Evolutionary conservation across 768 basidiomycete genomes (phyloP).

Genomic region (Asterophora parasitica): DNA sequence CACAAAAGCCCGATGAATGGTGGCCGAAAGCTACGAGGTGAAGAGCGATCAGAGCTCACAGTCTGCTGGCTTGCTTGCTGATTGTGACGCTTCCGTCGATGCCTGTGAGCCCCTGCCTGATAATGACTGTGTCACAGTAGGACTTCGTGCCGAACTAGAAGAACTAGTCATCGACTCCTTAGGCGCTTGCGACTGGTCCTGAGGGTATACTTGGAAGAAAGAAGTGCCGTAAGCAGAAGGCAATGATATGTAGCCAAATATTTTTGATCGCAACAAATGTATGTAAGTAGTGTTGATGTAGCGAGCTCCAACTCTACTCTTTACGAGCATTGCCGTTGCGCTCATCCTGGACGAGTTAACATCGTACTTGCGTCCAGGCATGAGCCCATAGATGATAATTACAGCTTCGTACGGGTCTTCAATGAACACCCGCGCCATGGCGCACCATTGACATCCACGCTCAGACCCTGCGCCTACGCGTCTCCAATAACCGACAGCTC

Average conservation of each 20-base stretch:
- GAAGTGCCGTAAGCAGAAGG: neutral
- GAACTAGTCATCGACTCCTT: constrained; percentile 11
- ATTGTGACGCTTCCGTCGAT: constrained; percentile 10
- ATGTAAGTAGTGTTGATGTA: no score
- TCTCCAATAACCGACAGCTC: constrained; percentile 50
- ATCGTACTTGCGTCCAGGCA: constrained; percentile 88
- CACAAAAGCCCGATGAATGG: constrained; percentile 18
- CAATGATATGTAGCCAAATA: neutral
- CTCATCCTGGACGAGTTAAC: constrained; percentile 75
- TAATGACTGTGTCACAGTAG: constrained; percentile 6
- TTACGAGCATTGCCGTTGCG: constrained; percentile 26
- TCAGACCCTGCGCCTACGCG: constrained; percentile 67
- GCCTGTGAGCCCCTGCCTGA: constrained; percentile 13
- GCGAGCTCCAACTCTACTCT: no score
- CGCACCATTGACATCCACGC: constrained; percentile 74
- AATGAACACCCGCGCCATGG: constrained; percentile 76
- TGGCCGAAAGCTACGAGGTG: neutral
- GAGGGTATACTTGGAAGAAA: neutral
- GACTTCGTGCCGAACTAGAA: constrained; percentile 13
- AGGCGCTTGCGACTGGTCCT: neutral
- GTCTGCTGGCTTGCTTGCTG: constrained; percentile 25
- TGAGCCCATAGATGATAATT: constrained; percentile 85
- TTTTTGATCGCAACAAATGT: constrained; percentile 1
- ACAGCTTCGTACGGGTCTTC: constrained; percentile 86
- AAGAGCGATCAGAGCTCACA: constrained; percentile 22